phyloP scores from a whole-genome alignment of 73 alveolate species.

The Paraurostyla sp. region DNA sequence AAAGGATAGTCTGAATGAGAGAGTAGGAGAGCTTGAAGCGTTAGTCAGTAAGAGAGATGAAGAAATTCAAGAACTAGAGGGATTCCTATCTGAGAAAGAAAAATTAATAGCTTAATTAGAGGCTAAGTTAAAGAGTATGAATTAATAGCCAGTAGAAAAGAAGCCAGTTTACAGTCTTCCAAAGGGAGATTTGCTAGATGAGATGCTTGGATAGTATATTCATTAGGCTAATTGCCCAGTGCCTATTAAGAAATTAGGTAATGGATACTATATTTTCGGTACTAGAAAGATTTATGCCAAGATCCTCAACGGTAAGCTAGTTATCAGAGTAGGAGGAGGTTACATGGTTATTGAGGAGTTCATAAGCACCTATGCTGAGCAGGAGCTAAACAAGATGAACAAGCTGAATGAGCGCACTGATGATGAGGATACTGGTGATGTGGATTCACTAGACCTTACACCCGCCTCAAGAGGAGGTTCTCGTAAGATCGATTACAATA shows the following conservation, averaged over 20 bases:
- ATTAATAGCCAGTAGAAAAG: slow-evolving; percentile 26
- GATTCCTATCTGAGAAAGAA: not conserved
- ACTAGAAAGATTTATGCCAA: slow-evolving; percentile 76
- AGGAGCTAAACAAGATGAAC: slow-evolving; percentile 67
- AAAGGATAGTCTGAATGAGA: not conserved
- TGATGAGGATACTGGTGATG: slow-evolving; percentile 32
- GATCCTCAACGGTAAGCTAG: slow-evolving; percentile 73
- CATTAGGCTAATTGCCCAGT: slow-evolving; percentile 76
- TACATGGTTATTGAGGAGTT: slow-evolving; percentile 80
- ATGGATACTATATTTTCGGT: slow-evolving; percentile 81
- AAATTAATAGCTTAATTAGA: slow-evolving; percentile 27
- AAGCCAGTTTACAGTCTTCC: slow-evolving; percentile 1
- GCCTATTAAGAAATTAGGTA: slow-evolving; percentile 72
- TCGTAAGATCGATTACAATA: not conserved
- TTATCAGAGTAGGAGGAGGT: slow-evolving; percentile 85
- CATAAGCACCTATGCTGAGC: slow-evolving; percentile 66
- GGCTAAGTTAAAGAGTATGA: slow-evolving; percentile 43
- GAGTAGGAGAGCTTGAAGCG: not conserved
- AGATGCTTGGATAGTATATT: slow-evolving; percentile 74
- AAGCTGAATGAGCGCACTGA: slow-evolving; percentile 1
- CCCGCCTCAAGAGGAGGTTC: slow-evolving; percentile 40
- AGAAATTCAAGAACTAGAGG: slow-evolving; percentile 10
- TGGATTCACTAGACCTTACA: slow-evolving; percentile 14
- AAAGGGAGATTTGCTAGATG: slow-evolving; percentile 76
- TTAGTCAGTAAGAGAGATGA: slow-evolving; percentile 7